phyloP scores from a whole-genome alignment of 1,284 basidiomycete species.

The Irpex sp. region DNA sequence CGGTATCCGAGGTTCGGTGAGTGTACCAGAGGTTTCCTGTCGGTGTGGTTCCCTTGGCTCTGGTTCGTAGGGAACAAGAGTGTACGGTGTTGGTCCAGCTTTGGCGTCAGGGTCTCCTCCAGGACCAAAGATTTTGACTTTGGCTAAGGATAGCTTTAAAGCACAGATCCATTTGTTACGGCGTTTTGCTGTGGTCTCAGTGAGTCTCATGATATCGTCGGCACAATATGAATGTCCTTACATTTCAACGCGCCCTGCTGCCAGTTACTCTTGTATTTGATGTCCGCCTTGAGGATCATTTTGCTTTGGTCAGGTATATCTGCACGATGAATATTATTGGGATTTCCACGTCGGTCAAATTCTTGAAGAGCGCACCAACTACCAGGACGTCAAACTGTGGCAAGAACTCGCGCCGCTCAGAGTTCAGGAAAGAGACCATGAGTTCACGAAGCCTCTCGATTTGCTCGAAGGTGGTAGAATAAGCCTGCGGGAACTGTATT shows the following conservation, averaged over 20 bases:
- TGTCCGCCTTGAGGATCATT: constrained; percentile 77
- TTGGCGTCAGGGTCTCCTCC: constrained; percentile 59
- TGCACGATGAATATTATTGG: constrained; percentile 19
- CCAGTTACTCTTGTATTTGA: constrained; percentile 90
- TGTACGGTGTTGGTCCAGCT: constrained; percentile 56
- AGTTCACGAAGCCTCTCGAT: constrained; percentile 75
- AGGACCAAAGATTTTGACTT: constrained; percentile 77
- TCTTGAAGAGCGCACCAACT: constrained; percentile 38
- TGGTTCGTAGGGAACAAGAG: constrained; percentile 69
- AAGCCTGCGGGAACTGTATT: constrained; percentile 33
- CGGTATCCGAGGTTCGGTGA: constrained; percentile 16
- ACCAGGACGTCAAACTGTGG: constrained; percentile 71
- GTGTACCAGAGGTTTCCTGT: constrained; percentile 17
- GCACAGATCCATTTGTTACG: constrained; percentile 92
- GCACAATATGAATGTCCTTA: constrained; percentile 20
- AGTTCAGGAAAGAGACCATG: constrained; percentile 81
- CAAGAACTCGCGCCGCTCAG: constrained; percentile 69
- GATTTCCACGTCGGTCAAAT: background rate
- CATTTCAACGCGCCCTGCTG: constrained; percentile 79
- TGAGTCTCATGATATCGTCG: background rate
- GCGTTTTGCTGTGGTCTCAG: constrained; percentile 52
- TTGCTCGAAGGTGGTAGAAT: constrained; percentile 78
- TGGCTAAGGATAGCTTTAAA: constrained; percentile 70
- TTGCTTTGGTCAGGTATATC: constrained; percentile 84
- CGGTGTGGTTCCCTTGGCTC: constrained; percentile 41